A percentile compares a stretch with the other conserved stretches of the same genome.
Conservation (phyloP, 805 yeast species). For the Candida boidinii region DNA sequence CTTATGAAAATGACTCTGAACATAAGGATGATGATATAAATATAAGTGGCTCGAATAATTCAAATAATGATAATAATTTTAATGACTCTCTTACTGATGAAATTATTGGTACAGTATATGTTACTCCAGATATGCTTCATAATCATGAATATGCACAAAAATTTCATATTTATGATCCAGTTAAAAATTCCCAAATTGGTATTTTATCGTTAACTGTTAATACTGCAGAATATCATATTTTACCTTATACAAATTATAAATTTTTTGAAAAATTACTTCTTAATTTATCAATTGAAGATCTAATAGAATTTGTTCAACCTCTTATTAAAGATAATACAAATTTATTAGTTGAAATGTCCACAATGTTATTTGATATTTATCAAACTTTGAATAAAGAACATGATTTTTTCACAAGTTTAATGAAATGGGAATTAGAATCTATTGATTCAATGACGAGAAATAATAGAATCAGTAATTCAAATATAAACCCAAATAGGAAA, state of each 20-base stretch:
- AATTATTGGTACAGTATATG: conserved; percentile 43
- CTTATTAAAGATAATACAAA: conserved; percentile 15
- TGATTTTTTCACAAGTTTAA: conserved; percentile 63
- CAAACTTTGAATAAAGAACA: conserved; percentile 62
- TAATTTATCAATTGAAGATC: conserved; percentile 41
- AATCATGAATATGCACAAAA: conserved; percentile 16
- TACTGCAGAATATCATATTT: conserved; percentile 44
- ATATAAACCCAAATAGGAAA: conserved; percentile 4
- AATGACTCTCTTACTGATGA: no score
- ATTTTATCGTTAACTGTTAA: conserved; percentile 43
- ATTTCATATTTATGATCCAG: conserved; percentile 26
- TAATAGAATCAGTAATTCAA: conserved; percentile 26
- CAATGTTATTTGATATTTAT: conserved; percentile 62
- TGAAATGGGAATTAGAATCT: conserved; percentile 54
- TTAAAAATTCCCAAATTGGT: conserved; percentile 39
- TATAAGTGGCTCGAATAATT: no score
- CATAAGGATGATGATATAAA: no score
- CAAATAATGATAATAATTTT: no score
- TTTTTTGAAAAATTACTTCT: conserved; percentile 54
- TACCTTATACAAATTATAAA: conserved; percentile 53
- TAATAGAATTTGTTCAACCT: conserved; percentile 39
- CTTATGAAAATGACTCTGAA: conserved; percentile 2
- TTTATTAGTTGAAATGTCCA: conserved; percentile 46
- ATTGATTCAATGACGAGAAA: conserved; percentile 37
- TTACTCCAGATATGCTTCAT: conserved; percentile 42